Base-by-base conservation (phyloP, 148 eudicot genomes). In the Fallopia convolvulus region DNA sequence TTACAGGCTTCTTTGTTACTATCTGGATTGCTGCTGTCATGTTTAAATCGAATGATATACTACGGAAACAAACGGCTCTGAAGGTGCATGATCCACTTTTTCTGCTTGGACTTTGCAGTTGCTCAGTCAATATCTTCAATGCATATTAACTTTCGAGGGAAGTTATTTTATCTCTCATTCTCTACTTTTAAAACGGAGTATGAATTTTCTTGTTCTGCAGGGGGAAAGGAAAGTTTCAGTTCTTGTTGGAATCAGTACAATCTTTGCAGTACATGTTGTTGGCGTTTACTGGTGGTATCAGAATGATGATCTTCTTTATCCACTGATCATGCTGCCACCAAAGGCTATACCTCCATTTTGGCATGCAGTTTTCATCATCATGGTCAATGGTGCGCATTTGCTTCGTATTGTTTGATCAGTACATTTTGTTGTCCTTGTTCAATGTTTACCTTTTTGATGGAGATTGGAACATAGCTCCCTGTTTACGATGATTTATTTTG, bases 261-360 rank as follows among this genome's bases (percentile, higher is more conserved):
- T 85, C 78, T 96, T 93, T 81, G 80, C 87, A 63, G 84, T 93
- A 81, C 98, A 93, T 79, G 89, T 96, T 72, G 81, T 83, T 78
- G 93, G 98, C 71, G 87, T 96, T 79, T 93, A 96, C 86, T 93
- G 97, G 99, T 93, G 99, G 97, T 85, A 82, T 75, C 84, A 83
- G 44, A 89, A 87, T 72, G 94, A 96, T 80, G 91, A 91, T 77
- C 83, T 96, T 83, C 84, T 90, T 68, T 87, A 87, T 82, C 97
- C 94, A 26, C 79, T 96, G 68, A 74, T 96, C 32, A 86, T 96
- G 98, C 85, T 96, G 78, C 98, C 99, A 80, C 97, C 97, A 66
- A 96, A 93, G 83, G 89, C 83, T 75, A 89, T 96, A 76, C 99
- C 99, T 56, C 99, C 97, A 72, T 93, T 96, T 79, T 96, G 99